A percentile compares a stretch with the other conserved stretches of the same genome.
These are phyloP conservation scores for Malus fusca DNA, from an alignment of 306 rosid species.

Conservation along the genomic window DNA sequence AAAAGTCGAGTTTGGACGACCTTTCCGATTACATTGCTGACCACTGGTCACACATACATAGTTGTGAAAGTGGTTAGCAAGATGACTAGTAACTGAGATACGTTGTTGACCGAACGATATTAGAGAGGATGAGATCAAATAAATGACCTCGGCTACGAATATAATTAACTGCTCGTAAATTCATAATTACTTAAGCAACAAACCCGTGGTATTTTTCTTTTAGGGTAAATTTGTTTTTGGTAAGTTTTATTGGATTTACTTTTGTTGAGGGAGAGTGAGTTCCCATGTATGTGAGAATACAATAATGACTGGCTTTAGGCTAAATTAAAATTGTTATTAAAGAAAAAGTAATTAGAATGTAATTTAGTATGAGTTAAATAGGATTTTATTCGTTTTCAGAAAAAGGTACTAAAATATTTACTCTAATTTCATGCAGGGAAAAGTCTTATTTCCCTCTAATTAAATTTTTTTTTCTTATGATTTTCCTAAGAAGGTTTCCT, in stretches of 20 bases:
- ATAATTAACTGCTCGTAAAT: too few relatives aligned
- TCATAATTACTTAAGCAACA: too few relatives aligned
- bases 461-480: not conserved
- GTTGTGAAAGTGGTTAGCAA: too few relatives aligned
- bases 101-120: too few relatives aligned
- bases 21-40: too few relatives aligned
- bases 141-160: too few relatives aligned
- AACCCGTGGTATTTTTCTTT: not conserved
- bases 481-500: conserved; percentile 42
- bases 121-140: too few relatives aligned
- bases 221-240: not conserved
- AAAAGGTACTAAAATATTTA: not conserved
- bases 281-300: not conserved
- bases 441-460: not conserved
- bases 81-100: too few relatives aligned
- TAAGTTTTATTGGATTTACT: not conserved
- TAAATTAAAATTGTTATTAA: not conserved
- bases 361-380: too few relatives aligned
- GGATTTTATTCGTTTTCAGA: not conserved
- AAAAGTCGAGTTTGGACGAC: too few relatives aligned
- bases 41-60: too few relatives aligned
- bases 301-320: not conserved
- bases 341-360: too few relatives aligned
- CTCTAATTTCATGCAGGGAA: not conserved
- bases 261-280: not conserved